A percentile compares a stretch with the other conserved stretches of the same genome.
Evolutionary conservation across 2,329 filamentous ascomycete species (phyloP).

Genomic region (Curvularia hawaiiensis): DNA sequence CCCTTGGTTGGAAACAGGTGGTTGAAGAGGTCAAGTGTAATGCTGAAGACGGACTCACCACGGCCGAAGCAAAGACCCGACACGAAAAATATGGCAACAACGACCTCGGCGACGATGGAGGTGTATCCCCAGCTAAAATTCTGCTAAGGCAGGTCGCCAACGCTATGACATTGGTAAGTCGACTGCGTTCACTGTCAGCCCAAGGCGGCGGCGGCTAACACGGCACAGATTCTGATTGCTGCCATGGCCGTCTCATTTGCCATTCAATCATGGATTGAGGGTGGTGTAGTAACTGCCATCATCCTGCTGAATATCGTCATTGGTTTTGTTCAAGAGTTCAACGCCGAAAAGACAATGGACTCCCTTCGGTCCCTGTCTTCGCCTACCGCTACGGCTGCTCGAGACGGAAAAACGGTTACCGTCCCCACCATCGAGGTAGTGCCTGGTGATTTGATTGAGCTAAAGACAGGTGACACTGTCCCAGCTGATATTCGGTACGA

Average conservation of each 20-base stretch:
- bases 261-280: constrained; percentile 54
- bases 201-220: constrained; percentile 4
- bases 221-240: constrained; percentile 48
- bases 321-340: constrained; percentile 54
- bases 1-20: constrained; percentile 60
- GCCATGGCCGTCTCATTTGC: constrained; percentile 55
- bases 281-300: constrained; percentile 54
- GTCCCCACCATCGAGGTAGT: constrained; percentile 65
- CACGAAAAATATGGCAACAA: constrained; percentile 64
- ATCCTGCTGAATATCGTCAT: constrained; percentile 53
- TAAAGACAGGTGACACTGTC: constrained; percentile 69
- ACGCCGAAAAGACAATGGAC: constrained; percentile 57
- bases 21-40: constrained; percentile 65
- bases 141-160: constrained; percentile 75
- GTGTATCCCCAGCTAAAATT: constrained; percentile 75
- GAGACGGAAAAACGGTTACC: constrained; percentile 59
- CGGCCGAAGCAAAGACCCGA: constrained; percentile 58
- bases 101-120: constrained; percentile 72
- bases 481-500: constrained; percentile 64
- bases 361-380: constrained; percentile 54
- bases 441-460: constrained; percentile 68
- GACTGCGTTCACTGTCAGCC: background rate
- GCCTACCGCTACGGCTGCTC: constrained; percentile 54
- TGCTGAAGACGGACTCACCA: constrained; percentile 69
- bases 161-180: constrained; percentile 72